phyloP scores from a whole-genome alignment of 2,329 filamentous ascomycete genomes.

The Colletotrichum liaoningense region DNA sequence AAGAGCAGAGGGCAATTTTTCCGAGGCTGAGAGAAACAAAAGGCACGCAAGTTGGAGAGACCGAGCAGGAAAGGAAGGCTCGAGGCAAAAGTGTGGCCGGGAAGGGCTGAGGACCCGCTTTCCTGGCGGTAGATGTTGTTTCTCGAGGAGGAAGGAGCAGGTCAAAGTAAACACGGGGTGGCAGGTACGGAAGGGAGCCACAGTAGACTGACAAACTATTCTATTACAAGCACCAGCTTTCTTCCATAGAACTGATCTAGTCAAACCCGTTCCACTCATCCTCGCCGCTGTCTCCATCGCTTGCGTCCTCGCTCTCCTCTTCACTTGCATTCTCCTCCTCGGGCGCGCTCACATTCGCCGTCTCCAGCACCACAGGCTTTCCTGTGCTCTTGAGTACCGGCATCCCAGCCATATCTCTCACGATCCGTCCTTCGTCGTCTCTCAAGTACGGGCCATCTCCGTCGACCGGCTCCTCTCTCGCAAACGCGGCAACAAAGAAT shows the following conservation, averaged over 20 bases:
- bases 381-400: conserved; percentile 51
- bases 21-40: neutral
- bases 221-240: no score
- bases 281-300: conserved; percentile 46
- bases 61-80: no score
- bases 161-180: neutral
- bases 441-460: conserved; percentile 63
- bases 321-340: conserved; percentile 3
- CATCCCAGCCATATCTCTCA: conserved; percentile 53
- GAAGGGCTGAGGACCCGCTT: neutral
- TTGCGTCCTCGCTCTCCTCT: conserved; percentile 18
- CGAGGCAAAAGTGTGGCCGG: no score
- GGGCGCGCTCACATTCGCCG: conserved; percentile 31
- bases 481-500: conserved; percentile 93
- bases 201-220: neutral
- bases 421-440: conserved; percentile 65
- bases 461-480: conserved; percentile 61
- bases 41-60: neutral
- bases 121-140: neutral
- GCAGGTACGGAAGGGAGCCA: neutral
- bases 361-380: conserved; percentile 41
- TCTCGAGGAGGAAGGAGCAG: neutral
- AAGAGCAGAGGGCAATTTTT: neutral
- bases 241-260: conserved; percentile 10
- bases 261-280: conserved; percentile 44